Percentiles rank a stretch among this genome's conserved stretches.
These are phyloP conservation scores for Cutaneotrichosporon sp. DNA, from an alignment of 1,284 basidiomycete genomes.

Conservation along the genomic window DNA sequence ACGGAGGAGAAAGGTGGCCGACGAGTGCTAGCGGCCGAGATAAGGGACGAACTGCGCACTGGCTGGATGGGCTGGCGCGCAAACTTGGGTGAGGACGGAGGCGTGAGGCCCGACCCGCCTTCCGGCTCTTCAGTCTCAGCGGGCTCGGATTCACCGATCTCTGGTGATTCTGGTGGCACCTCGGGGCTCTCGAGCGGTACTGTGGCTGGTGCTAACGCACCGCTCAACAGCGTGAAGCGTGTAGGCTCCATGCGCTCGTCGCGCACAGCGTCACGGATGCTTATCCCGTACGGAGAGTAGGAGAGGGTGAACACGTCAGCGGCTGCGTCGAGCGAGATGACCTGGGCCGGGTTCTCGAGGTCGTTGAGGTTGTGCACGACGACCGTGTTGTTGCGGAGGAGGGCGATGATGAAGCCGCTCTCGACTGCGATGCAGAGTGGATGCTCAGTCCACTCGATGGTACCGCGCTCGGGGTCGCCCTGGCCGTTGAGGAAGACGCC, in stretches of 20 bases:
- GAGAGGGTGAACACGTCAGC: slow-evolving; percentile 38
- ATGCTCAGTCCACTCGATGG: slow-evolving; percentile 77
- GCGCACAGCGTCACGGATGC: slow-evolving; percentile 43
- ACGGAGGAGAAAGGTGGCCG: slow-evolving; percentile 38
- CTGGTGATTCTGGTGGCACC: slow-evolving; percentile 4
- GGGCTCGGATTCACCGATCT: neutral
- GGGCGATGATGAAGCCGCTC: slow-evolving; percentile 72
- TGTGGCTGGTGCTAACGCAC: slow-evolving; percentile 29
- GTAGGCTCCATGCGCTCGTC: slow-evolving; percentile 41
- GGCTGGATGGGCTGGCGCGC: slow-evolving; percentile 29
- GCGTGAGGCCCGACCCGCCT: slow-evolving; percentile 46
- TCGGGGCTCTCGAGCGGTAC: neutral
- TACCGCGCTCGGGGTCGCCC: slow-evolving; percentile 84
- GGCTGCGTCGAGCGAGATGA: slow-evolving; percentile 60
- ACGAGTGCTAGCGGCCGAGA: slow-evolving; percentile 13
- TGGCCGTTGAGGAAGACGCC: slow-evolving; percentile 79
- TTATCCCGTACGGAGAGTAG: slow-evolving; percentile 51
- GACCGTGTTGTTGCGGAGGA: slow-evolving; percentile 73
- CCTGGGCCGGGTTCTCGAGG: slow-evolving; percentile 67
- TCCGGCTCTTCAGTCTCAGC: slow-evolving; percentile 36
- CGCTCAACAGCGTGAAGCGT: slow-evolving; percentile 36
- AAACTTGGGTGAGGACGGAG: slow-evolving; percentile 40
- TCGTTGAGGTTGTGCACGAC: slow-evolving; percentile 77
- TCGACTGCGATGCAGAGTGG: slow-evolving; percentile 76
- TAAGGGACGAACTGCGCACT: slow-evolving; percentile 28